Evolutionary conservation across 805 yeast genomes (phyloP).

Genomic region (Metschnikowia noctiluminum): DNA sequence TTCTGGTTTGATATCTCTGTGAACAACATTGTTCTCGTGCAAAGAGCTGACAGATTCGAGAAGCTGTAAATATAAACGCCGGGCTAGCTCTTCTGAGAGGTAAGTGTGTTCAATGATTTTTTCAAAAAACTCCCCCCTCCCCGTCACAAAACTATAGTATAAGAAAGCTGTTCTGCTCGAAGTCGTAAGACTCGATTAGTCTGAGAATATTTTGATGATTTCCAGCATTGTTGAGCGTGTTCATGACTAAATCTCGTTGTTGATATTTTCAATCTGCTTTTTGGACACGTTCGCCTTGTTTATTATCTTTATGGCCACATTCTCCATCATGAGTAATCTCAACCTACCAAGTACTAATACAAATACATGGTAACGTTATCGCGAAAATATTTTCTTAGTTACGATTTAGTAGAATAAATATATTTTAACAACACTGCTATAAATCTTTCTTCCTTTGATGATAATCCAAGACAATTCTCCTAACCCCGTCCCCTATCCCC

Average conservation of each 20-base stretch:
- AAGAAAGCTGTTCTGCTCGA: slow-evolving; percentile 58
- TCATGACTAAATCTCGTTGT: slow-evolving; percentile 77
- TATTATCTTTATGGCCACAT: slow-evolving; percentile 58
- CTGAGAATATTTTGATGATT: slow-evolving; percentile 62
- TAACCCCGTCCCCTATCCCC: too few relatives aligned
- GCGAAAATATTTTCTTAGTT: too few relatives aligned
- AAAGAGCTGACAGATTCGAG: slow-evolving; percentile 63
- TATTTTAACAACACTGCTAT: too few relatives aligned
- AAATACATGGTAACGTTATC: too few relatives aligned
- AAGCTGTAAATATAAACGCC: slow-evolving; percentile 63
- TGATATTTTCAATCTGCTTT: slow-evolving; percentile 62
- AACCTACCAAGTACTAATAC: too few relatives aligned
- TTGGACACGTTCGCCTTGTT: slow-evolving; percentile 65
- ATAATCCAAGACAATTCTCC: too few relatives aligned
- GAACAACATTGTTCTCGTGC: slow-evolving; percentile 77
- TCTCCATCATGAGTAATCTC: too few relatives aligned
- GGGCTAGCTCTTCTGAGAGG: slow-evolving; percentile 59
- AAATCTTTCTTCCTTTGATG: too few relatives aligned
- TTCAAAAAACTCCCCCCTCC: slow-evolving; percentile 69
- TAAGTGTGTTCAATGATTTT: slow-evolving; percentile 66
- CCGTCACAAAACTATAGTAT: slow-evolving; percentile 73
- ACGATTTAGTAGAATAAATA: too few relatives aligned
- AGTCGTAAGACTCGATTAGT: slow-evolving; percentile 64
- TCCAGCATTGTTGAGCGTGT: slow-evolving; percentile 41
- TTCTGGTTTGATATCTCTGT: slow-evolving; percentile 82